Evolutionary conservation across 768 basidiomycete species (phyloP), one percentile per base, ranked within the genome.

Genomic region (Xerocomus spinulosus): DNA sequence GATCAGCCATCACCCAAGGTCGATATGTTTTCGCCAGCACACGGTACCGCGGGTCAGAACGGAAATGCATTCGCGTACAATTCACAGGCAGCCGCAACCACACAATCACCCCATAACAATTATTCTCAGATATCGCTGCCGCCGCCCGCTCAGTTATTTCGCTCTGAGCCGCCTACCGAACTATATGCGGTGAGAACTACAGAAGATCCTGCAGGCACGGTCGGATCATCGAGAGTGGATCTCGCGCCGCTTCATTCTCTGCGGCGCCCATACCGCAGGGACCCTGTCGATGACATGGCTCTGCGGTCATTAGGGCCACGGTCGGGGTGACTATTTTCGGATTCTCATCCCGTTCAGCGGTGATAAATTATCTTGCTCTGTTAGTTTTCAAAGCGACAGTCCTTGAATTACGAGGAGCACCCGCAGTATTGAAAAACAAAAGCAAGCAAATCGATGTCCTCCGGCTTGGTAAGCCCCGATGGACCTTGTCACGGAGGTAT

Each of bases 211-310:
- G 13, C 38, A 20, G 21, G 42, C 24, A 35, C 54, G 8, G 54
- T 58, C 13, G 65, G 65, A 46, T 50, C 65, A 4, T 52, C 59
- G 14, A 62, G 68, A 28, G 65, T 72, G 29, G 74, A 73, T 49
- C 73, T 87, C 14, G 81, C 79, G 7, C 83, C 85, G 13, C 70
- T 87, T 41, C 69, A 76, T 44, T 68, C 76, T 17, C 68, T 85
- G 46, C 74, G 81, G 35, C 78, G 79, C 53, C 75, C 78, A 7
- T 85, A 82, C 46, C 71, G 75, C 41, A 75, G 85, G 48, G 73
- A 82, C 46, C 80, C 79, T 21, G 56, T 72, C 24, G 85, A 87
- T 62, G 85, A 87, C 54, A 74, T 73, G 50, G 74, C 77, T 32
- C 60, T 87, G 56, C 72, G 83, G 32, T 62, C 76, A 44, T 67